Evolutionary conservation across 352 stramenopile genomes (phyloP), one percentile per base, ranked within the genome.

Genomic region (Pythium brassicae): DNA sequence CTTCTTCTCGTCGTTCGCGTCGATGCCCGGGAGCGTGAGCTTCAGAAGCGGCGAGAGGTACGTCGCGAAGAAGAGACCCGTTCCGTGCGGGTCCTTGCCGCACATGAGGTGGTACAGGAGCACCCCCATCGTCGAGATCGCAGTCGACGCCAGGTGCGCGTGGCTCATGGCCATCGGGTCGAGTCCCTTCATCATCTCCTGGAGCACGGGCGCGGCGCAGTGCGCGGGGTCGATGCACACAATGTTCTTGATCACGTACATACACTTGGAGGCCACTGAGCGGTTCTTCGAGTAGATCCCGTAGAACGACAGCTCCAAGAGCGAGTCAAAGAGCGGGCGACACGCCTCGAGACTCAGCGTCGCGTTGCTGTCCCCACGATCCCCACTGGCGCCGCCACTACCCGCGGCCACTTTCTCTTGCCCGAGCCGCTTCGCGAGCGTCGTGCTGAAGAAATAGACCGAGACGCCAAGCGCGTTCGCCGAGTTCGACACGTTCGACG

Each of bases 1-100:
- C 64, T 92, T 92, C 54, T 74, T 82, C 44, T 92, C 76, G 53
- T 92, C 81, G 22, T 92, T 92, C 11, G 76, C 65, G 54, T 92
- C 81, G 61, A 92, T 89, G 4, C 81, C 81, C 4, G 78, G 74
- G 8, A 92, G 61, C 9, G 81, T 89, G 44, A 86, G 59, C 22
- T 77, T 71, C 54, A 92, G 32, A 9, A 89, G 62, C 25, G 74
- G 71, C 29, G 80, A 59, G 40, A 92, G 51, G 19, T 88, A 84
- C 25, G 63, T 82, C 15, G 70, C 62, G 29, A 85, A 87, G 50
- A 88, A 78, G 26, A 86, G 26, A 0, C 72, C 76, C 4, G 61
- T 73, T 15, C 70, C 72, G 20, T 71, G 40, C 0, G 71, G 57
- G 46, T 87, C 63, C 23, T 77, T 71, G 27, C 81, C 78, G 45